Evolutionary conservation across 495 filamentous ascomycete species (phyloP).

Genomic region (Penicillium waksmanii): DNA sequence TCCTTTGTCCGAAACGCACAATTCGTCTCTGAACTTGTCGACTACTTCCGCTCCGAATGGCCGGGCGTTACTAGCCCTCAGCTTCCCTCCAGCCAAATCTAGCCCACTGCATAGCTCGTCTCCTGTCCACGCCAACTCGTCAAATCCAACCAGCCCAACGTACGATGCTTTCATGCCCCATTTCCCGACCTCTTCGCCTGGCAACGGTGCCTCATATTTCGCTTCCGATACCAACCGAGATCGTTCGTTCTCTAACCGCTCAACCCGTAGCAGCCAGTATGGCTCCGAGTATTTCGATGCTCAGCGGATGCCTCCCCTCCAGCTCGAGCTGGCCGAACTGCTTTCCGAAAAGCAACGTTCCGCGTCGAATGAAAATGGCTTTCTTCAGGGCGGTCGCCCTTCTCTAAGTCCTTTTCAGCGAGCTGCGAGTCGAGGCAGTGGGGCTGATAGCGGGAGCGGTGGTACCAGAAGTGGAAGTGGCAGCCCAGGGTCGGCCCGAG

Average conservation of each 20-base stretch:
- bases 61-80: constrained; percentile 45
- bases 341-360: constrained; percentile 37
- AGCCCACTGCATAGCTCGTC: constrained; percentile 50
- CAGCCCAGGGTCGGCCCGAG: constrained; percentile 48
- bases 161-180: constrained; percentile 42
- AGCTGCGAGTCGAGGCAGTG: constrained; percentile 49
- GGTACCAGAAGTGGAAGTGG: constrained; percentile 47
- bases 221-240: constrained; percentile 43
- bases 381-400: constrained; percentile 35
- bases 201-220: constrained; percentile 38
- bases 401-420: constrained; percentile 48
- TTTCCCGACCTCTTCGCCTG: constrained; percentile 42
- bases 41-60: constrained; percentile 37
- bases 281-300: constrained; percentile 45
- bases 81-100: constrained; percentile 43
- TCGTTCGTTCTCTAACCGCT: constrained; percentile 54
- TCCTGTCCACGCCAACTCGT: constrained; percentile 36
- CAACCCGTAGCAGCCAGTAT: constrained; percentile 46
- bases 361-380: constrained; percentile 40
- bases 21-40: constrained; percentile 27
- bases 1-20: constrained; percentile 36
- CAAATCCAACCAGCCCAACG: constrained; percentile 45
- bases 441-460: constrained; percentile 50
- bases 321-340: constrained; percentile 41
- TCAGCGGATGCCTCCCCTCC: constrained; percentile 38